Base-by-base conservation (phyloP, 306 rosid species). In the Abrus precatorius region DNA sequence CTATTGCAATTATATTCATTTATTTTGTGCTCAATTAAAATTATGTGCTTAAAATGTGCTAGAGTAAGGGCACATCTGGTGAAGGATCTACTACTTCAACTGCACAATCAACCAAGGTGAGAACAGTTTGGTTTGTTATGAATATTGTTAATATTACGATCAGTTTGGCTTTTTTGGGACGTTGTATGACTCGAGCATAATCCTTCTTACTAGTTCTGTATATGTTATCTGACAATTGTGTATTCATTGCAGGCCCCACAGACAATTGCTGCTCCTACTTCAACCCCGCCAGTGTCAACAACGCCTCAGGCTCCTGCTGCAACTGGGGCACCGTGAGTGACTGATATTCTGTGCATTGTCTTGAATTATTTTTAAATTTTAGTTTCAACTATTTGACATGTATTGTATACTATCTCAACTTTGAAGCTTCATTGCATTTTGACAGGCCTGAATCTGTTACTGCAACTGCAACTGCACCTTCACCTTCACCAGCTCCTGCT, bases 31-130 rank as follows among this genome's bases (percentile, higher is more conserved):
- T 83, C 48, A 75, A 28, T 81, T 60, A 29, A 43, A 57, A 64
- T 36, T 71, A 12, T 80, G 64, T 54, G 55, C 75, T 72, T 62
- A 34, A 83, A 82, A 70, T 67, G 55, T 79, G 80, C 57, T 57
- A 94, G 97, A 89, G 77, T 79, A 94, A 90, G 88, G 86, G 76
- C 80, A 60, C 90, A 41, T 27, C 97, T 32, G 86, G 88, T 64
- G 92, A 88, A 55, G 92, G 89, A 80, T 90, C 97, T 61, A 82
- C 92, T 57, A 50, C 91, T 43, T 74, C 90, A 52, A 80, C 85
- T 77, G 86, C 88, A 3, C 84, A 90, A 80, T 73, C 84, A 8
- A 47, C 85, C 2, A 85, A 85, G 92, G 98, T 90, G 84, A 77
- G 89, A 36, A 5, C 40, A 70, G 27, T 80, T 52, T 63, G 9